phyloP scores from a whole-genome alignment of 2,329 filamentous ascomycete genomes.

The Cercospora canescens region DNA sequence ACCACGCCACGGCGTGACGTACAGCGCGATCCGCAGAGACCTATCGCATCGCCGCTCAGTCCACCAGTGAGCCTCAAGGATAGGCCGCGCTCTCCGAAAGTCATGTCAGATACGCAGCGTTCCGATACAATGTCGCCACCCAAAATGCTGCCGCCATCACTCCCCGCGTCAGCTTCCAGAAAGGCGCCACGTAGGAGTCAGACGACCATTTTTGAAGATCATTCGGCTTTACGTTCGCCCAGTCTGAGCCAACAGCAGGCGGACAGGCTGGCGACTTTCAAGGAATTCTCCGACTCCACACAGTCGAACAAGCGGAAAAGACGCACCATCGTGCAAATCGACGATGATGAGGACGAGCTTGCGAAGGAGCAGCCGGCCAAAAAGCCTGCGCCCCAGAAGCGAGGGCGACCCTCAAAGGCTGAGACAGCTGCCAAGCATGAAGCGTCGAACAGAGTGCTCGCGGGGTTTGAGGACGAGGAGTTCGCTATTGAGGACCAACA shows the following conservation, averaged over 20 bases:
- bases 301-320: conserved; percentile 19
- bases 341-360: conserved; percentile 30
- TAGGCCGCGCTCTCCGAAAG: not conserved
- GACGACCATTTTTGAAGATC: conserved; percentile 40
- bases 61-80: not conserved
- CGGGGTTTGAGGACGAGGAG: not conserved
- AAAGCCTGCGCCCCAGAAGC: conserved; percentile 12
- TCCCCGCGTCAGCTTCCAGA: conserved; percentile 19
- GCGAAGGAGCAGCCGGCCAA: conserved; percentile 17
- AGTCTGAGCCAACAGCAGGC: conserved; percentile 37
- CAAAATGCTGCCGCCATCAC: conserved; percentile 24
- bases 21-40: not conserved
- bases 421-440: not conserved
- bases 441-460: not conserved
- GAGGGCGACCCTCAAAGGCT: conserved; percentile 19
- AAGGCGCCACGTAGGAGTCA: conserved; percentile 29
- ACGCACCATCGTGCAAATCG: conserved; percentile 21
- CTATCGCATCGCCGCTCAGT: conserved; percentile 12
- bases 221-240: conserved; percentile 29
- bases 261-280: conserved; percentile 26
- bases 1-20: not conserved
- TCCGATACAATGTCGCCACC: not conserved
- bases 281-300: conserved; percentile 17
- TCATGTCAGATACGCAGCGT: not conserved
- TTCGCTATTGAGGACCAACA: not conserved